Base-by-base conservation (phyloP, 164 flowering plant genomes). In the Cinnamomum chago region DNA sequence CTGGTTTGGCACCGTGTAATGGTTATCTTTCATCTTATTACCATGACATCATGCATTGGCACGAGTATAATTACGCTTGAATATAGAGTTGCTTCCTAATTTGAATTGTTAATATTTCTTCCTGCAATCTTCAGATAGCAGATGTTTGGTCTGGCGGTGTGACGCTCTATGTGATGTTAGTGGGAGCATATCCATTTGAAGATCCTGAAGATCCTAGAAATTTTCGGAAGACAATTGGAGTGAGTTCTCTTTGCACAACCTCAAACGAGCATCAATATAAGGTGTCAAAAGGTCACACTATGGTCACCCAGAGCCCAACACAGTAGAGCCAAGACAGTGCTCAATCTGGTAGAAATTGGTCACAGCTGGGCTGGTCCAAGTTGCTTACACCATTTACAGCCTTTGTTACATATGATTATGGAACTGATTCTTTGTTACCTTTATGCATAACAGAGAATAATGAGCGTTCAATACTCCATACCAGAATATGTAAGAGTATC, bases 121-220 rank as follows among this genome's bases (percentile, higher is more conserved):
- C 60, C 60, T 71, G 28, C n/a, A 17, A 13, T 67, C 18, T 75
- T 60, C 76, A 89, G 92, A 84, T 89, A 77, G 85, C 92, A 70
- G 92, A 89, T 86, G 92, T 89, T 65, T 89, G 92, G 92, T 89
- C 92, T 3, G 85, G 88, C 79, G 92, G 90, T 3, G 92, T 89
- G 73, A 89, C 90, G 1, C 76, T 89, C 11, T 89, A 86, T 69
- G 92, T 89, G 67, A 89, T 89, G 90, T 70, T 89, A 77, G 88
- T 89, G 1, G 92, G 92, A 72, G 89, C 83, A 51, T 89, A 89
- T 76, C 92, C 92, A 0, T 89, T 89, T 79, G 92, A 89, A 77
- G 92, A 89, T 70, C 89, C 92, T 14, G 89, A 89, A 58, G 92
- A 89, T 84, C 89, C 89, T 65, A 84, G 82, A 79, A 85, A 88